phyloP scores from a whole-genome alignment of 345 rosid genomes.

The Ceriops zippeliana region DNA sequence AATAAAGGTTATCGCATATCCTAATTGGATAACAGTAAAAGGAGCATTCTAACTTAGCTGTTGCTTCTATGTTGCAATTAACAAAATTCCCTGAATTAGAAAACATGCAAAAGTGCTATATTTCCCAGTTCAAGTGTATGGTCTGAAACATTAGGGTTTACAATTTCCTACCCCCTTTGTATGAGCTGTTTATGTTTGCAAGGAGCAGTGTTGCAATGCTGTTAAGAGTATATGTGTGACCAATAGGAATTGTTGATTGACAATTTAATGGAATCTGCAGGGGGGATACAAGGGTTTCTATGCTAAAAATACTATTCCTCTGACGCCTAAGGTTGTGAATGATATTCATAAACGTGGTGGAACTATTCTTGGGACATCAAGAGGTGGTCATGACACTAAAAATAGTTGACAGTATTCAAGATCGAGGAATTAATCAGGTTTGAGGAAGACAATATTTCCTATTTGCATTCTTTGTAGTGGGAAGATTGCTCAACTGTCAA shows the following conservation, averaged over 20 bases:
- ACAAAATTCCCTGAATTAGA: not conserved
- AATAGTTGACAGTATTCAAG: slow-evolving; percentile 36
- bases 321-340: slow-evolving; percentile 30
- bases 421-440: slow-evolving; percentile 37
- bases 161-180: not conserved
- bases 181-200: too few relatives aligned
- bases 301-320: slow-evolving; percentile 23
- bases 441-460: slow-evolving; percentile 2
- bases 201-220: not conserved
- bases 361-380: slow-evolving; percentile 33
- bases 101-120: not conserved
- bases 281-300: slow-evolving; percentile 37
- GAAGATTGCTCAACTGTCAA: not conserved
- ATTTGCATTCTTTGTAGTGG: not conserved
- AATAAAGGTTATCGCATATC: too few relatives aligned
- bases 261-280: slow-evolving; percentile 19
- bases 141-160: not conserved
- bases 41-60: too few relatives aligned
- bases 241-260: not conserved
- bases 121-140: not conserved
- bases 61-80: not conserved
- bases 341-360: slow-evolving; percentile 40
- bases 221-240: not conserved
- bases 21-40: too few relatives aligned
- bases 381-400: slow-evolving; percentile 37